Conservation (phyloP, 768 basidiomycete species). For the Leccinum imitatum region DNA sequence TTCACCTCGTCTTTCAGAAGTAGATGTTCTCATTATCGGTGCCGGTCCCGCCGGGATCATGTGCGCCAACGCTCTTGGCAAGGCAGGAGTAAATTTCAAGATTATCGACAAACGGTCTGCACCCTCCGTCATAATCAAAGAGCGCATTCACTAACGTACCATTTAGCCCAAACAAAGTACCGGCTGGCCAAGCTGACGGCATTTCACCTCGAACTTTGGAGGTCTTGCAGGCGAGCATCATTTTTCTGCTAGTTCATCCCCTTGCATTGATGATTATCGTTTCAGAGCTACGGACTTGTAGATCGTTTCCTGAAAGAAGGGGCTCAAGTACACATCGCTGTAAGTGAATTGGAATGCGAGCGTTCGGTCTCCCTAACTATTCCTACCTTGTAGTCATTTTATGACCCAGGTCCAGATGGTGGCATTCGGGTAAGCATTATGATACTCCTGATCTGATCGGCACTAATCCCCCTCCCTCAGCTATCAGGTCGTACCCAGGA, state of each 20-base stretch:
- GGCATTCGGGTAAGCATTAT: slow-evolving; percentile 52
- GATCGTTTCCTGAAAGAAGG: slow-evolving; percentile 61
- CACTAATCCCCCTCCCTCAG: slow-evolving; percentile 32
- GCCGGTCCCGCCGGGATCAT: slow-evolving; percentile 45
- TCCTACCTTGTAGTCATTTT: slow-evolving; percentile 58
- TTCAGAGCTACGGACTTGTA: slow-evolving; percentile 72
- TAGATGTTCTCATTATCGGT: slow-evolving; percentile 44
- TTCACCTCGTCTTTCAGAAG: slow-evolving; percentile 25
- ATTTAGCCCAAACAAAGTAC: slow-evolving; percentile 17
- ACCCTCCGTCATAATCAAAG: not conserved
- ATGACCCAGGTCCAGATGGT: slow-evolving; percentile 60
- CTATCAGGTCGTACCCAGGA: slow-evolving; percentile 62
- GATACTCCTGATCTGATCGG: not conserved
- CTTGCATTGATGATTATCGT: not conserved
- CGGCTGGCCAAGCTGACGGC: slow-evolving; percentile 31
- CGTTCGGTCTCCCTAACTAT: not conserved
- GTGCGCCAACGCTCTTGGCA: slow-evolving; percentile 42
- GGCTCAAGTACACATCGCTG: slow-evolving; percentile 65
- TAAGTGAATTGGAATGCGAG: slow-evolving; percentile 32
- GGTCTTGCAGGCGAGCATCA: slow-evolving; percentile 42
- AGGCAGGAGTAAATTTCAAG: slow-evolving; percentile 36
- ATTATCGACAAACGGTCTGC: slow-evolving; percentile 42
- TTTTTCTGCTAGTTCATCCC: not conserved
- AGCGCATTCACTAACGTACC: not conserved
- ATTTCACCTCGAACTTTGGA: slow-evolving; percentile 35